phyloP scores from a whole-genome alignment of 2,329 filamentous ascomycete species.

The Capronia epimyces region DNA sequence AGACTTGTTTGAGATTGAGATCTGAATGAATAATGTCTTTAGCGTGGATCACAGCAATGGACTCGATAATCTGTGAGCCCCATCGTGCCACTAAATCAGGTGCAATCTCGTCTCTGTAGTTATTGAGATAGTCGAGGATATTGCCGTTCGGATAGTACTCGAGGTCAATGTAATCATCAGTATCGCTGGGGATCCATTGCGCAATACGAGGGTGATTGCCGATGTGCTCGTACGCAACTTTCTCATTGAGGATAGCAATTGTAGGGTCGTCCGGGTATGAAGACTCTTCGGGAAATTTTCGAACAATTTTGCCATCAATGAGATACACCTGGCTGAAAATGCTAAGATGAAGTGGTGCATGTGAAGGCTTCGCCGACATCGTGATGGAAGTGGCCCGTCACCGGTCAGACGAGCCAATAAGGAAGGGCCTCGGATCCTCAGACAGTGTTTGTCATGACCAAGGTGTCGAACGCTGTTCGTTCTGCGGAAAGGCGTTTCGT shows the following conservation, averaged over 20 bases:
- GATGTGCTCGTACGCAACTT: slow-evolving; percentile 10
- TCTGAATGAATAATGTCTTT: slow-evolving; percentile 30
- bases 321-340: too few relatives aligned
- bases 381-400: too few relatives aligned
- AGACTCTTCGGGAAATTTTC: neutral
- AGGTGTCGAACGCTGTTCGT: too few relatives aligned
- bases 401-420: too few relatives aligned
- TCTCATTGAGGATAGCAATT: slow-evolving; percentile 2
- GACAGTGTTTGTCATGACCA: too few relatives aligned
- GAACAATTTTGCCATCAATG: neutral
- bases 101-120: neutral
- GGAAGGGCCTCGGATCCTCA: too few relatives aligned
- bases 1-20: slow-evolving; percentile 34
- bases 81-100: neutral
- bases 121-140: neutral
- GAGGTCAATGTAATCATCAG: slow-evolving; percentile 4
- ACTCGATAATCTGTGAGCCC: slow-evolving; percentile 26
- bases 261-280: slow-evolving; percentile 1
- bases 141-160: slow-evolving; percentile 2
- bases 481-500: too few relatives aligned
- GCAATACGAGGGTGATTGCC: slow-evolving; percentile 23
- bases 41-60: slow-evolving; percentile 20
- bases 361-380: too few relatives aligned
- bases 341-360: too few relatives aligned
- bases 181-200: slow-evolving; percentile 6